Evolutionary conservation across 805 yeast genomes (phyloP).

Genomic region (Candida glaebosa): DNA sequence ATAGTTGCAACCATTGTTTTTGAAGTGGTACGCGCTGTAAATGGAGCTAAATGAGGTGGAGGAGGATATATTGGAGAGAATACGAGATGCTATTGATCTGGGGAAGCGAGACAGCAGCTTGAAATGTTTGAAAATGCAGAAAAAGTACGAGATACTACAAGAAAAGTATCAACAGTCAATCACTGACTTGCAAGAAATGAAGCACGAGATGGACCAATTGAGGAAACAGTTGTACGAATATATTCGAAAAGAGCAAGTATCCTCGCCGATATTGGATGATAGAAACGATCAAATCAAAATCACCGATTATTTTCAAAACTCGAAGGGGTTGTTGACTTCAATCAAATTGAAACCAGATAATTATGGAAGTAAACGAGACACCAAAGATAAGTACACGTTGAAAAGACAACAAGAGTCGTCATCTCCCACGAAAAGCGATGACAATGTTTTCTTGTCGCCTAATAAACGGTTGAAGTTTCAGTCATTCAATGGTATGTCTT

Average conservation of each 20-base stretch:
- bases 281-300: background rate
- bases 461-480: constrained; percentile 1
- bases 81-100: background rate
- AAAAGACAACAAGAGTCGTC: background rate
- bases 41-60: constrained; percentile 2
- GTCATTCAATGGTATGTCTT: constrained; percentile 1
- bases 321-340: background rate
- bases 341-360: background rate
- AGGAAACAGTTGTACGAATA: constrained; percentile 3
- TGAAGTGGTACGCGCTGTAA: background rate
- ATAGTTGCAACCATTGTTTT: background rate
- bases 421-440: background rate
- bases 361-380: too few relatives aligned
- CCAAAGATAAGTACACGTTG: background rate
- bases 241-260: background rate
- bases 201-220: constrained; percentile 2
- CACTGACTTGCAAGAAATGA: background rate
- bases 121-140: background rate
- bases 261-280: constrained; percentile 5
- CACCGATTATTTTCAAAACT: background rate
- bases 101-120: background rate
- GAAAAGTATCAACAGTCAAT: background rate
- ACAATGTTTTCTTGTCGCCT: background rate
- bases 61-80: background rate
- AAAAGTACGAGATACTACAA: background rate